These are phyloP conservation scores for Magnolia kwangsiensis DNA, from an alignment of 164 flowering plant species.

Conservation along the genomic window DNA sequence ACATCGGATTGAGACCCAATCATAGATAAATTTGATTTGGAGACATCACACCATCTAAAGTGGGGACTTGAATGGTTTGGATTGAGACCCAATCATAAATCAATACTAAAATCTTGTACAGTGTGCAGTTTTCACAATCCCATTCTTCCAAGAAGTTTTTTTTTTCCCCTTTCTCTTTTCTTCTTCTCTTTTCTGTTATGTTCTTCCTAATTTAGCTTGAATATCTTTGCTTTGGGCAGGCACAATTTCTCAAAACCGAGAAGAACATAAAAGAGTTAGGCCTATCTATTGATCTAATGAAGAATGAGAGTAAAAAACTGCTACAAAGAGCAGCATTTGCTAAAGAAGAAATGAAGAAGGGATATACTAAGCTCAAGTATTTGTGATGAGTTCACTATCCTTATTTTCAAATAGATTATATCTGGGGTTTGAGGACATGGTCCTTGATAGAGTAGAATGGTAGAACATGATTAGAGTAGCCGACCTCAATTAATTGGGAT, in stretches of 20 bases:
- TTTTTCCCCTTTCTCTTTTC: background rate
- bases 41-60: too few species aligned
- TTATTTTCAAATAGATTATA: too few species aligned
- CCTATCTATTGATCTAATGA: conserved; percentile 73
- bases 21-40: too few species aligned
- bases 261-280: conserved; percentile 63
- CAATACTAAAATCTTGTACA: too few species aligned
- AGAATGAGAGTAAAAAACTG: conserved; percentile 77
- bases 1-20: too few species aligned
- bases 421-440: too few species aligned
- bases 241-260: conserved; percentile 64
- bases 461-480: too few species aligned
- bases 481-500: too few species aligned
- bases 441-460: too few species aligned
- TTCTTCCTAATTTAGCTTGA: background rate
- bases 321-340: conserved; percentile 83
- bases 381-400: background rate
- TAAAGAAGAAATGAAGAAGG: conserved; percentile 75
- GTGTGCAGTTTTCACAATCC: background rate
- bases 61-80: too few species aligned
- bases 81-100: too few species aligned
- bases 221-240: conserved; percentile 42
- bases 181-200: too few species aligned
- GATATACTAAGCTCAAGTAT: conserved; percentile 61
- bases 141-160: background rate